phyloP scores from a whole-genome alignment of 441 rosid genomes.

The Adansonia gregorii region DNA sequence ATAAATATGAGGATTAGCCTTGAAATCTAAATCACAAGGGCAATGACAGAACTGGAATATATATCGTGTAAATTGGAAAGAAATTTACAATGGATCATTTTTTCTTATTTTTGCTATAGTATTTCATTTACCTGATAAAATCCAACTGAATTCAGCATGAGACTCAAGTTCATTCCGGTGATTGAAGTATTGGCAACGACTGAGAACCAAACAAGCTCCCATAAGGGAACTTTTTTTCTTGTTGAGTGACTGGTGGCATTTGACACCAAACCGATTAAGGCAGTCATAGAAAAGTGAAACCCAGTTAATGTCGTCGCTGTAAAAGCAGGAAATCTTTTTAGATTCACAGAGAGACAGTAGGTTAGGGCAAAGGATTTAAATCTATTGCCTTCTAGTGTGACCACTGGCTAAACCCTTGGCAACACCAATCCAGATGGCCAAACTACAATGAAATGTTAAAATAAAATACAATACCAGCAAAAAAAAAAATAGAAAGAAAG shows the following conservation, averaged over 20 bases:
- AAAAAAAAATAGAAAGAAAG: neutral
- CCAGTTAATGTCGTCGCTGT: slow-evolving; percentile 74
- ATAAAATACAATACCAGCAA: neutral
- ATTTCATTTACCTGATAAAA: slow-evolving; percentile 60
- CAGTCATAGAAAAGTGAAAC: slow-evolving; percentile 75
- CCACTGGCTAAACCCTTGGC: neutral
- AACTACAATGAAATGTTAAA: neutral
- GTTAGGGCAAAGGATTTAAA: neutral
- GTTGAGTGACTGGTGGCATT: slow-evolving; percentile 66
- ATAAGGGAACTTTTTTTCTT: slow-evolving; percentile 64
- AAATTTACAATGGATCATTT: neutral
- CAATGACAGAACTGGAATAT: neutral
- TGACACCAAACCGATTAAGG: slow-evolving; percentile 64
- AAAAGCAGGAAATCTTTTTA: neutral
- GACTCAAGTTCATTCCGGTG: slow-evolving; percentile 73
- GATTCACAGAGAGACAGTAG: neutral
- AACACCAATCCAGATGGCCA: neutral
- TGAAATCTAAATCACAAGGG: slow-evolving; percentile 57
- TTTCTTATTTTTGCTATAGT: neutral
- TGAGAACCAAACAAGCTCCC: slow-evolving; percentile 84
- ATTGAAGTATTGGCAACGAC: slow-evolving; percentile 69
- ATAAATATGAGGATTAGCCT: slow-evolving; percentile 47
- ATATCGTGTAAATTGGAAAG: neutral
- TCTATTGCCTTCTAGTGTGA: neutral
- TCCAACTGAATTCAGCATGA: slow-evolving; percentile 79